These are phyloP conservation scores for Candida verbasci DNA, from an alignment of 805 yeast genomes.

Conservation along the genomic window DNA sequence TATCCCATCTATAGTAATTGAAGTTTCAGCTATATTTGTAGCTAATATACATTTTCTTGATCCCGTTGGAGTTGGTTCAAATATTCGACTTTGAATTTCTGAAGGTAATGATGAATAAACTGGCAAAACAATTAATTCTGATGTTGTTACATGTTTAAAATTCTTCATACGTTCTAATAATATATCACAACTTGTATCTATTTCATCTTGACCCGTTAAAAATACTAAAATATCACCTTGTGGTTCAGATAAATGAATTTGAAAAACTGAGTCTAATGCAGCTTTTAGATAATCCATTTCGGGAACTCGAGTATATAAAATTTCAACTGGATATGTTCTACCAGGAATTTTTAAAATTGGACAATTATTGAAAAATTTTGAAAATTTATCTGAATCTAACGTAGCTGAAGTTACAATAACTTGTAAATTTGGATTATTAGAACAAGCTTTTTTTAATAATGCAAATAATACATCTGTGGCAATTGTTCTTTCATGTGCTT, in stretches of 20 bases:
- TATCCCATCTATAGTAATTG: constrained; percentile 92
- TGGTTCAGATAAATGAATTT: constrained; percentile 77
- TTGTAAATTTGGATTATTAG: constrained; percentile 64
- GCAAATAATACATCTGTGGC: constrained; percentile 93
- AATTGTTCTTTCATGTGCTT: constrained; percentile 94
- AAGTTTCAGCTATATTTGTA: constrained; percentile 95
- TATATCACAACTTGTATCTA: constrained; percentile 81
- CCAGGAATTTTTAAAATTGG: constrained; percentile 88
- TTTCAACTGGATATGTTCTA: constrained; percentile 85
- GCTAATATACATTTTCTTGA: constrained; percentile 89
- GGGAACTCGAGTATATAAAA: constrained; percentile 73
- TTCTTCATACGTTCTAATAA: constrained; percentile 59
- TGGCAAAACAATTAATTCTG: constrained; percentile 74
- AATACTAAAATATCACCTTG: constrained; percentile 80
- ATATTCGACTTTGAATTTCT: constrained; percentile 82
- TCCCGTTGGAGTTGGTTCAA: constrained; percentile 81
- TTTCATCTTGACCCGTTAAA: constrained; percentile 91
- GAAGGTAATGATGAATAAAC: constrained; percentile 90
- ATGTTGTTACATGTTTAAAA: constrained; percentile 52
- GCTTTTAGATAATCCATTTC: constrained; percentile 84
- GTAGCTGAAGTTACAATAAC: constrained; percentile 92
- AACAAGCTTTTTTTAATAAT: constrained; percentile 68
- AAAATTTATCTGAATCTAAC: constrained; percentile 80
- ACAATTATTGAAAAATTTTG: constrained; percentile 70
- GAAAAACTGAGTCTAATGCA: constrained; percentile 77